Conservation (phyloP, 345 rosid species). For the Eucalyptus pumila region DNA sequence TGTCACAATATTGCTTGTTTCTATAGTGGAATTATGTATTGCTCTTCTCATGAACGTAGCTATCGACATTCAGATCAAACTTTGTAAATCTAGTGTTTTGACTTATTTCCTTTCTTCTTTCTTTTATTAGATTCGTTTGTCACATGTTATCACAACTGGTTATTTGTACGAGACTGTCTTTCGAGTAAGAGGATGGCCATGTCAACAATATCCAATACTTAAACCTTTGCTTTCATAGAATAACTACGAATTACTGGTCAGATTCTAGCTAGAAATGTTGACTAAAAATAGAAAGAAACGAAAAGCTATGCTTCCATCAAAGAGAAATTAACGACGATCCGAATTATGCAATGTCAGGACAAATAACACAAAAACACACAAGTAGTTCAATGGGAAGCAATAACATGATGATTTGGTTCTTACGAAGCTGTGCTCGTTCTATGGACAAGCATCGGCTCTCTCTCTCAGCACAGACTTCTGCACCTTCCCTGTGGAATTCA, state of each 20-base stretch:
- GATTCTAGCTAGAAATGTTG: background rate
- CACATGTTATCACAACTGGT: no score
- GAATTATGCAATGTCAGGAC: background rate
- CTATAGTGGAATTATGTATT: no score
- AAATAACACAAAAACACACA: background rate
- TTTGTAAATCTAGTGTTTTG: no score
- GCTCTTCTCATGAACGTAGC: no score
- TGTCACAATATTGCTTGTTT: no score
- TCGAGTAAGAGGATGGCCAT: background rate
- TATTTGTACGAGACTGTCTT: background rate
- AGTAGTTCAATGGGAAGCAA: background rate
- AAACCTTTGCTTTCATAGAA: background rate
- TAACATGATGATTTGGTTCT: background rate
- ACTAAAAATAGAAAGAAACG: background rate
- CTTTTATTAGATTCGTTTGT: no score
- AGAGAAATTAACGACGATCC: background rate
- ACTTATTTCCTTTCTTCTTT: no score
- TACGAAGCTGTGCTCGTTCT: background rate
- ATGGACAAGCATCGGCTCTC: conserved; percentile 4
- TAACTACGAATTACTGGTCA: background rate
- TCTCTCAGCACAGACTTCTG: conserved; percentile 31
- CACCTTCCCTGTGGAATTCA: conserved; percentile 37
- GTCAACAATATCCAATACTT: background rate
- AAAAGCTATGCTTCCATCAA: background rate
- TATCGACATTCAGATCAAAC: no score